These are phyloP conservation scores for Pythium brachiatum DNA, from an alignment of 352 stramenopile genomes.

Conservation along the genomic window DNA sequence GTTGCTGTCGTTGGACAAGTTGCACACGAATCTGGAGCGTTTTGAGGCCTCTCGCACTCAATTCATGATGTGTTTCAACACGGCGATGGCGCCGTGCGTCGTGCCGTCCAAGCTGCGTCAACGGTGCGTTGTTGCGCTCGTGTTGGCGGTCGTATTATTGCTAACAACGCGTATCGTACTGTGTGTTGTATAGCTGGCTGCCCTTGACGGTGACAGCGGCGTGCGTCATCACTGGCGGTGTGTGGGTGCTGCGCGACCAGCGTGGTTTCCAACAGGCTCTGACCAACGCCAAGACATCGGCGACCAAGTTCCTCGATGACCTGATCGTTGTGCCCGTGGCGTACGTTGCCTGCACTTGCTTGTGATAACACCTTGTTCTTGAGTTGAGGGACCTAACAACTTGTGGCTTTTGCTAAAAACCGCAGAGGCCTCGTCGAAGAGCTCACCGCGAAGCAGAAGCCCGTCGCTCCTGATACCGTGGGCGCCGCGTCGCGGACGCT, in stretches of 20 bases:
- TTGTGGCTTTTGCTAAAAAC: too few relatives aligned
- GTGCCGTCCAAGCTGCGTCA: constrained; percentile 70
- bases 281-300: constrained; percentile 31
- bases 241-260: constrained; percentile 71
- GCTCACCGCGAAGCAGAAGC: too few relatives aligned
- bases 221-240: constrained; percentile 47
- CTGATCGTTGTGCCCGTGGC: constrained; percentile 77
- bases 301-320: constrained; percentile 73
- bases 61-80: constrained; percentile 49
- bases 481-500: too few relatives aligned
- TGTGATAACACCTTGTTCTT: too few relatives aligned
- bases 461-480: too few relatives aligned
- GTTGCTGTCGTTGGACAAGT: constrained; percentile 36
- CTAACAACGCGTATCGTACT: too few relatives aligned
- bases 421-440: too few relatives aligned
- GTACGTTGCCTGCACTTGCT: too few relatives aligned
- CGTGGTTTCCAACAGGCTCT: constrained; percentile 54
- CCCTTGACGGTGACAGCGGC: constrained; percentile 55
- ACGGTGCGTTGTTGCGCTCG: too few relatives aligned
- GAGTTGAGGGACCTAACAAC: too few relatives aligned
- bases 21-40: constrained; percentile 50
- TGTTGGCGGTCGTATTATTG: too few relatives aligned
- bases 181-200: constrained; percentile 40
- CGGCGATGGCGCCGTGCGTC: constrained; percentile 54
- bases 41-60: constrained; percentile 45